phyloP scores from a whole-genome alignment of 192 early-diverging fungal species.

The Phycomyces blakesleeanus region DNA sequence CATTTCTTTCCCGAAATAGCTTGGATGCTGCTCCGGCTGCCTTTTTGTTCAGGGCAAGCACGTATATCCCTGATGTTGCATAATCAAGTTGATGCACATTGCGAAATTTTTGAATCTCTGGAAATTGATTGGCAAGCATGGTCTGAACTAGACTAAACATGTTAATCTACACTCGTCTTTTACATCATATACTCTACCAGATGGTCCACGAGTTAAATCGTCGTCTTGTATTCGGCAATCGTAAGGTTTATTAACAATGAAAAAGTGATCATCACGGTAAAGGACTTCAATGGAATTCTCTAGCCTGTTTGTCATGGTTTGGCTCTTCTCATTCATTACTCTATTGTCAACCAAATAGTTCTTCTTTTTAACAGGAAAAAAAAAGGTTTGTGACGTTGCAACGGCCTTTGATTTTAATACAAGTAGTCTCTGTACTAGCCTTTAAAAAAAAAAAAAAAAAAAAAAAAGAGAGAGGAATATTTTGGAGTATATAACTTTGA shows the following conservation, averaged over 20 bases:
- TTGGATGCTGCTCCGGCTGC: conserved; percentile 26
- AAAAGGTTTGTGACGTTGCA: no score
- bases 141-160: conserved; percentile 13
- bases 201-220: background rate
- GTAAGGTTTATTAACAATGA: conserved; percentile 39
- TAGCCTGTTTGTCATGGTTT: background rate
- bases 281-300: conserved; percentile 5
- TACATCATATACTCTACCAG: conserved; percentile 3
- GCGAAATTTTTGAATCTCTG: conserved; percentile 24
- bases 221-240: conserved; percentile 26
- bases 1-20: conserved; percentile 29
- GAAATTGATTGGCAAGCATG: conserved; percentile 22
- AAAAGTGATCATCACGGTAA: conserved; percentile 29
- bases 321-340: background rate
- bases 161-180: background rate
- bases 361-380: no score
- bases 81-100: conserved; percentile 43
- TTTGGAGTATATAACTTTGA: no score
- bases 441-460: no score
- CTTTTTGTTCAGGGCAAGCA: conserved; percentile 31
- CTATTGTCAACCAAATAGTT: background rate
- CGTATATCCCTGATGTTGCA: conserved; percentile 38
- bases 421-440: no score
- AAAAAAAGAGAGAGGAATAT: no score
- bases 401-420: no score